These are phyloP conservation scores for Aspergillus sp. DNA, from an alignment of 2,329 filamentous ascomycete genomes.

Conservation along the genomic window DNA sequence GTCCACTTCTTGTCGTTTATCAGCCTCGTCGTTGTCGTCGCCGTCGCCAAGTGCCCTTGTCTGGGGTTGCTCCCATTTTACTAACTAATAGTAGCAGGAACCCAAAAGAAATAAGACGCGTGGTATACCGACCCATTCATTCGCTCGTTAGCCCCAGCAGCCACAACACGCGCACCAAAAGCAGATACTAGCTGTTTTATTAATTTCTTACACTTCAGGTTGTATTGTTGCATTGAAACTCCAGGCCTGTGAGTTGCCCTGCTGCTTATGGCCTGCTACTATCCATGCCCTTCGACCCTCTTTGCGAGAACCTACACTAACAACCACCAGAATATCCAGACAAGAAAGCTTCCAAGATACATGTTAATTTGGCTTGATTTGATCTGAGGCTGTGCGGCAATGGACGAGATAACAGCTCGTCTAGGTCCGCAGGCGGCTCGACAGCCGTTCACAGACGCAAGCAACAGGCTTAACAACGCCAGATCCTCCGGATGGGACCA, in stretches of 20 bases:
- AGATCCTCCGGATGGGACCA: slow-evolving; percentile 15
- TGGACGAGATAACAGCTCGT: slow-evolving; percentile 12
- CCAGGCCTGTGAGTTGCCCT: no score
- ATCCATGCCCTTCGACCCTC: no score
- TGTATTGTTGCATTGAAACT: no score
- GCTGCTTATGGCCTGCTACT: no score
- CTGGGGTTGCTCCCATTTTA: no score
- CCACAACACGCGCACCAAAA: neutral
- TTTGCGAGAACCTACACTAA: no score
- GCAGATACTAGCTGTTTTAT: neutral
- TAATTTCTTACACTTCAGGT: no score
- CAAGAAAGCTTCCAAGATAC: slow-evolving; percentile 6
- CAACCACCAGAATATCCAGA: no score
- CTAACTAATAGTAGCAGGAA: no score
- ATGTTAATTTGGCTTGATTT: slow-evolving; percentile 1
- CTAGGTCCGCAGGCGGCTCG: slow-evolving; percentile 15
- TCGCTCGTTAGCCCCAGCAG: neutral
- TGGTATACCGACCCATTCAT: neutral
- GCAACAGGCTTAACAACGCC: slow-evolving; percentile 39
- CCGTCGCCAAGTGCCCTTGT: no score
- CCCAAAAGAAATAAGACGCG: neutral
- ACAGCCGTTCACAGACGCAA: slow-evolving; percentile 42
- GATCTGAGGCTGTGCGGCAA: slow-evolving; percentile 13
- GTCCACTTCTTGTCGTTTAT: no score
- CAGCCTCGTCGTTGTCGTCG: no score